phyloP scores from a whole-genome alignment of 768 basidiomycete genomes.

The Dendrothele bispora region DNA sequence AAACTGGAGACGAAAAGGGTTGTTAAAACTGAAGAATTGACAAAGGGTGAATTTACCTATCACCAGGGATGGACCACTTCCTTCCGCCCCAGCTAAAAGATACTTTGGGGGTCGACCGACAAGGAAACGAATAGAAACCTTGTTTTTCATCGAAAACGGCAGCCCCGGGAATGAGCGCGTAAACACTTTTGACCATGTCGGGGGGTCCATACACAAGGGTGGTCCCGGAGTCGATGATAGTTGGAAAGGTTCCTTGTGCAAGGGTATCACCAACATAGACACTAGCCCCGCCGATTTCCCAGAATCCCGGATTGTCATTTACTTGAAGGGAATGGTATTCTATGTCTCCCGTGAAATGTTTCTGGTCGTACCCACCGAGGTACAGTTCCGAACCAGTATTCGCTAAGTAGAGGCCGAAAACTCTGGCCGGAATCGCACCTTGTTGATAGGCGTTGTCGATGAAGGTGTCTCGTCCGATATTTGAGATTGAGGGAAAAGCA shows the following conservation, averaged over 20 bases:
- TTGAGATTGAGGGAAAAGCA: slow-evolving; percentile 35
- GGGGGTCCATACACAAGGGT: slow-evolving; percentile 33
- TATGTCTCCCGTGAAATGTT: slow-evolving; percentile 40
- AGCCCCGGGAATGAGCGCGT: slow-evolving; percentile 24
- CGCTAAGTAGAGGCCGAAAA: slow-evolving; percentile 48
- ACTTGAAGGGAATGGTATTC: slow-evolving; percentile 31
- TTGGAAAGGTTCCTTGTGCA: no score
- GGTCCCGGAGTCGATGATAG: slow-evolving; percentile 39
- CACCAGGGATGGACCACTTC: slow-evolving; percentile 43
- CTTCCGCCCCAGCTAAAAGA: slow-evolving; percentile 37
- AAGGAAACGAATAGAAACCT: slow-evolving; percentile 32
- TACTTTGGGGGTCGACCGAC: slow-evolving; percentile 23
- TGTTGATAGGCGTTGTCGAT: slow-evolving; percentile 41
- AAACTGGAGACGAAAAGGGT: slow-evolving; percentile 7
- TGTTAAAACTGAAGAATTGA: neutral
- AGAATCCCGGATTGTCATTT: slow-evolving; percentile 23
- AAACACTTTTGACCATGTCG: slow-evolving; percentile 18
- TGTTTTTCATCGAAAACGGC: slow-evolving; percentile 12
- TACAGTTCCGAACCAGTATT: slow-evolving; percentile 45
- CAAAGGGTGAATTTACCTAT: slow-evolving; percentile 16
- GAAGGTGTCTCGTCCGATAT: slow-evolving; percentile 28
- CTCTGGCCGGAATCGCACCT: slow-evolving; percentile 26
- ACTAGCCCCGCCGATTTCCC: slow-evolving; percentile 19
- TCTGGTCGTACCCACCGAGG: slow-evolving; percentile 49
- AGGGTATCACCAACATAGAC: slow-evolving; percentile 10